Percentiles rank a stretch among this genome's conserved stretches.
These are phyloP conservation scores for Suillus plorans DNA, from an alignment of 768 basidiomycete species.

Conservation along the genomic window DNA sequence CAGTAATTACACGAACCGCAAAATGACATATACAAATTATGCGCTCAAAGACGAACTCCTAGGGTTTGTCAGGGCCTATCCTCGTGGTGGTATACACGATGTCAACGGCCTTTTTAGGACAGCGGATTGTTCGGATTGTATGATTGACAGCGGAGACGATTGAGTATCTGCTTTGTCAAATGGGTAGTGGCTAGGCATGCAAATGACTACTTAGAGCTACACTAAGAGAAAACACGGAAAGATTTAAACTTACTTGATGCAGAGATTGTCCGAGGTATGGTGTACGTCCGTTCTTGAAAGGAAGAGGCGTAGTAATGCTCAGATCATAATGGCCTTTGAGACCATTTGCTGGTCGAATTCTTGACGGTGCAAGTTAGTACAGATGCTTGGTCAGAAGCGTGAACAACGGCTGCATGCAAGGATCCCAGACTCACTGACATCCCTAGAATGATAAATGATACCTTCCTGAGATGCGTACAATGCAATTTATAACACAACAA, in stretches of 20 bases:
- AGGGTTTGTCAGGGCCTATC: neutral
- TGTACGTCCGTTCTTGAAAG: too few species aligned
- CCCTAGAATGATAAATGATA: too few species aligned
- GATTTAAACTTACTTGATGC: neutral
- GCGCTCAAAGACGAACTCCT: neutral
- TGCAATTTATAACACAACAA: too few species aligned
- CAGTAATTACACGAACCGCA: neutral
- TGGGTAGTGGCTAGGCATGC: neutral
- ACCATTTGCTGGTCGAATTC: too few species aligned
- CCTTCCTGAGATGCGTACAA: too few species aligned
- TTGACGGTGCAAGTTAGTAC: too few species aligned
- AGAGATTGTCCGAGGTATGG: too few species aligned
- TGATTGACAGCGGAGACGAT: neutral
- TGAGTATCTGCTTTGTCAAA: neutral
- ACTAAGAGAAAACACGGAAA: neutral
- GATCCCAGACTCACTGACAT: too few species aligned
- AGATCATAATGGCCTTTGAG: too few species aligned
- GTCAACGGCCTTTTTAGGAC: neutral
- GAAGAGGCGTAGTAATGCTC: too few species aligned
- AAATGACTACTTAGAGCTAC: too few species aligned
- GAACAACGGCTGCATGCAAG: neutral
- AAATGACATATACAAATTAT: slow-evolving; percentile 26
- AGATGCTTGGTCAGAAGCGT: too few species aligned
- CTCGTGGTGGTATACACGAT: neutral
- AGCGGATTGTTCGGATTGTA: neutral